Evolutionary conservation across 805 yeast species (phyloP), one percentile per base, ranked within the genome.

Genomic region (Blastobotrys peoriensis): DNA sequence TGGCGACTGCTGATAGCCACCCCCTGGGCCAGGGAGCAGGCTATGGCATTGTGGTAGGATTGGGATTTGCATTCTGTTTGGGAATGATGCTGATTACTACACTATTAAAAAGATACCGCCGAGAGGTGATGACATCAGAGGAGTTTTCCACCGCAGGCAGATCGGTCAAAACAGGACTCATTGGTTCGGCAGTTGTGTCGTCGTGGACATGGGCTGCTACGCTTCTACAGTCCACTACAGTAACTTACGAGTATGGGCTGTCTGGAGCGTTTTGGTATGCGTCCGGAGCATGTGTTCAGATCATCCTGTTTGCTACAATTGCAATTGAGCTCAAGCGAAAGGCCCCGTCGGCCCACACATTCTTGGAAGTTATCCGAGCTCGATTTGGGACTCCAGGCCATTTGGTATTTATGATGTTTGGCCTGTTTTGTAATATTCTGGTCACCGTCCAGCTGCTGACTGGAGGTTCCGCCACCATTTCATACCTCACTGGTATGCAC

Each of bases 131-230:
- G 64, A 86, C 95, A 4, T 88, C 96, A 3, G 97, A 89, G 66
- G 96, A 88, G 60, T 89, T 89, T 55, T 78, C 94, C 2, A 88
- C 96, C 3, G 96, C 96, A 28, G 96, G 96, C 52, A 76, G 96
- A 60, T 72, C 86, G 3, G 94, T 89, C 35, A 84, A 83, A 55
- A 80, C 91, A 0, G 93, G 93, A 40, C 70, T 89, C 53, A 82
- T 87, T 50, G 81, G 91, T 3, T 81, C 95, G 5, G 95, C 96
- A 5, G 96, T 89, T 23, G 96, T 88, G 5, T 81, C 91, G 9
- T 81, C 91, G 5, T 89, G 98, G 98, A 87, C 96, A 6, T 82
- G 88, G 88, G 85, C 85, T n/a, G 86, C 87, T 2, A 85, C 94
- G 1, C 65, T 85, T 39, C 68, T 85, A 25, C 80, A 79, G 33